These are phyloP conservation scores for Cryptococcus sp. DNA, from an alignment of 1,284 basidiomycete genomes.

Conservation along the genomic window DNA sequence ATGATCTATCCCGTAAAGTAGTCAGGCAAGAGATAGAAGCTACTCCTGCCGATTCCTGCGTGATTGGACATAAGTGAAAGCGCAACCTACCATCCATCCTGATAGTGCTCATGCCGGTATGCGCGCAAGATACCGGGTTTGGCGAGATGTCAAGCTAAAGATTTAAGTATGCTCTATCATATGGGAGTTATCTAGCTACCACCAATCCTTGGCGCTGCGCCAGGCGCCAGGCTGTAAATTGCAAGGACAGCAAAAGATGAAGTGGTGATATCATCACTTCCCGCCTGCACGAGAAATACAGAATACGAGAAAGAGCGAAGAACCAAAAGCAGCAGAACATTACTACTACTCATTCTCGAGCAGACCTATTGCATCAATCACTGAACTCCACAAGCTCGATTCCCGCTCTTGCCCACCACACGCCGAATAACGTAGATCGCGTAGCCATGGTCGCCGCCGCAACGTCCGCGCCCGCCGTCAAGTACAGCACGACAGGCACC, in stretches of 20 bases:
- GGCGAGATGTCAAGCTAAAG: not conserved
- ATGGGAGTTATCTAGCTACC: too few relatives aligned
- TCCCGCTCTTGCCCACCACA: too few relatives aligned
- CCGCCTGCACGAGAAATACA: not conserved
- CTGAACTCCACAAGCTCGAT: too few relatives aligned
- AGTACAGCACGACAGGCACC: conserved; percentile 46
- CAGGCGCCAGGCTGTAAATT: too few relatives aligned
- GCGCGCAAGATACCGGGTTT: not conserved
- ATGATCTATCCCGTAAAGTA: not conserved
- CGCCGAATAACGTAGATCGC: not conserved
- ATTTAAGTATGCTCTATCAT: not conserved
- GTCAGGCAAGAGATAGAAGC: too few relatives aligned
- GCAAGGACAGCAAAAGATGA: not conserved
- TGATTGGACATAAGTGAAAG: too few relatives aligned
- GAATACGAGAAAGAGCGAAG: too few relatives aligned
- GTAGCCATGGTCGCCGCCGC: conserved; percentile 8
- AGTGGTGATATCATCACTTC: conserved; percentile 12
- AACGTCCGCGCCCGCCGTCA: not conserved
- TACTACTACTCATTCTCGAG: too few relatives aligned
- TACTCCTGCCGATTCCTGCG: too few relatives aligned
- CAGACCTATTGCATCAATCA: too few relatives aligned
- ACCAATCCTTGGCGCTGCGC: too few relatives aligned
- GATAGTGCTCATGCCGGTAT: conserved; percentile 18
- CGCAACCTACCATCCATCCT: conserved; percentile 30
- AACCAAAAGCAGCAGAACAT: too few relatives aligned